These are phyloP conservation scores for Hericium coralloides DNA, from an alignment of 768 basidiomycete genomes.

Conservation along the genomic window DNA sequence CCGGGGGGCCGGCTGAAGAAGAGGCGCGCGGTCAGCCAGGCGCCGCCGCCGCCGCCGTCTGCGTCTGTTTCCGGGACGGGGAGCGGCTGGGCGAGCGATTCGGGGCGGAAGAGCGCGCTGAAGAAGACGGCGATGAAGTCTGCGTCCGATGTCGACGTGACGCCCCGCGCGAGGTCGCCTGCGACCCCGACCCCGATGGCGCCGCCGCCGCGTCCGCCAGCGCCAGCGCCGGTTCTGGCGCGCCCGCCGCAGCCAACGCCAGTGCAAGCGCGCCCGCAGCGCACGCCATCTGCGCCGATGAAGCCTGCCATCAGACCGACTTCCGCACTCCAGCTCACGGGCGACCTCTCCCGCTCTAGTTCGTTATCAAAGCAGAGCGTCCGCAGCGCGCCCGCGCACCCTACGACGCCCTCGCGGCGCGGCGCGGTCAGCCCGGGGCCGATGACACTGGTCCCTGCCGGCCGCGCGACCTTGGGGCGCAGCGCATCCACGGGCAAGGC, in stretches of 20 bases:
- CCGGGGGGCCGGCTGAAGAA: neutral
- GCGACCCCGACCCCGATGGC: neutral
- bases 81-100: neutral
- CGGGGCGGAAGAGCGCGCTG: neutral
- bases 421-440: neutral
- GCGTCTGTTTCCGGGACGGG: neutral
- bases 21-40: neutral
- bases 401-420: neutral
- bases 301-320: neutral
- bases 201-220: neutral
- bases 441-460: neutral
- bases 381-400: neutral
- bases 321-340: neutral
- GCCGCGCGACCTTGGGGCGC: neutral
- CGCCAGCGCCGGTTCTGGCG: too few species aligned
- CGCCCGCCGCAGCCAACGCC: neutral
- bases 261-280: neutral
- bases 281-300: neutral
- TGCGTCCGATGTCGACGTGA: neutral
- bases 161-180: neutral
- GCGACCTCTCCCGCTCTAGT: neutral
- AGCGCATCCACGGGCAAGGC: neutral
- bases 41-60: neutral
- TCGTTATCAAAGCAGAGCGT: neutral
- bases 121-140: neutral